Conservation (phyloP, 495 filamentous ascomycete species). For the Neurospora cerealis region DNA sequence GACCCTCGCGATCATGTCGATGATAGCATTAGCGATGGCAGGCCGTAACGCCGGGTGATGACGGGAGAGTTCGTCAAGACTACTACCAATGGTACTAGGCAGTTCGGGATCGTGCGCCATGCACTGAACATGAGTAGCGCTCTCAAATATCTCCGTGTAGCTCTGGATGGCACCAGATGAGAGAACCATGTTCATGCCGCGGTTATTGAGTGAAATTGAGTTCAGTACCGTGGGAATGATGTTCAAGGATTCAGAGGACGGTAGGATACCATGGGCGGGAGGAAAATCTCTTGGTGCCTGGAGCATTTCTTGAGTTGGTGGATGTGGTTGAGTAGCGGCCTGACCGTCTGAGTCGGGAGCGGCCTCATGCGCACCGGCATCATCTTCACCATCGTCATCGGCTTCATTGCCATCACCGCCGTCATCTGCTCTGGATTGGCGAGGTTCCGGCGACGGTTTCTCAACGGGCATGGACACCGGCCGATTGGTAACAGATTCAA, state of each 20-base stretch:
- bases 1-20: slow-evolving; percentile 76
- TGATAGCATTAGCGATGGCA: slow-evolving; percentile 66
- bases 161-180: slow-evolving; percentile 68
- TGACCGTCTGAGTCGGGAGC: slow-evolving; percentile 28
- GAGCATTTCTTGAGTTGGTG: slow-evolving; percentile 31
- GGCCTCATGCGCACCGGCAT: slow-evolving; percentile 24
- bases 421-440: neutral
- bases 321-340: slow-evolving; percentile 32
- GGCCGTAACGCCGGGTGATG: slow-evolving; percentile 81
- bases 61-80: slow-evolving; percentile 88
- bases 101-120: slow-evolving; percentile 64
- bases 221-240: slow-evolving; percentile 81
- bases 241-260: slow-evolving; percentile 75
- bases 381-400: slow-evolving; percentile 14
- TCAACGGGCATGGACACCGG: slow-evolving; percentile 30
- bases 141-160: slow-evolving; percentile 94
- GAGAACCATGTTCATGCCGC: slow-evolving; percentile 83
- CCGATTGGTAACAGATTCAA: slow-evolving; percentile 66
- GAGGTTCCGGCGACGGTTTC: slow-evolving; percentile 7
- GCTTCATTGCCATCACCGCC: neutral
- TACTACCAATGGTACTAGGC: slow-evolving; percentile 55
- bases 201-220: slow-evolving; percentile 82
- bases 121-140: slow-evolving; percentile 74
- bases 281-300: slow-evolving; percentile 30
- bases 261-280: slow-evolving; percentile 66